Conservation (phyloP, 306 rosid species). For the Potentilla sterilis region DNA sequence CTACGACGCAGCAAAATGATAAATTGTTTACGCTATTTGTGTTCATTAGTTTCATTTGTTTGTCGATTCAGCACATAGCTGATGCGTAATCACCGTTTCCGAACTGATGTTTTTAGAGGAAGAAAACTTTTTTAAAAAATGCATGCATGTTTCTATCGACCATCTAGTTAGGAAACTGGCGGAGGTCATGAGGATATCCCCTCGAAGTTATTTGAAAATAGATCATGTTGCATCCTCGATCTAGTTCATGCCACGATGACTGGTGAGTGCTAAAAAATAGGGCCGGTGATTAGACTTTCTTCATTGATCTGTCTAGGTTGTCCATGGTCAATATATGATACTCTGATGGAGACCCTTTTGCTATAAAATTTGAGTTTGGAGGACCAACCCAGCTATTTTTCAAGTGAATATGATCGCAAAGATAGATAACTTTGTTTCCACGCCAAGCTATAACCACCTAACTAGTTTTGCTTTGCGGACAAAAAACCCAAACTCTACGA, state of each 20-base stretch:
- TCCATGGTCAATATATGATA: not conserved
- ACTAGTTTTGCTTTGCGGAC: constrained; percentile 37
- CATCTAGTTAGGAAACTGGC: not conserved
- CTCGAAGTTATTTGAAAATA: not conserved
- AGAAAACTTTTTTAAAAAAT: not conserved
- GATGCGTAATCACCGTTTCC: not conserved
- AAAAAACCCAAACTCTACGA: constrained; percentile 28
- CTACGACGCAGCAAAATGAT: not conserved
- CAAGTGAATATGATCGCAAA: constrained; percentile 13
- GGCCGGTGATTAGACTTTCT: not conserved
- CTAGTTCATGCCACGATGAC: not conserved
- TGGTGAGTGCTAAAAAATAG: too few species aligned
- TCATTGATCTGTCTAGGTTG: not conserved
- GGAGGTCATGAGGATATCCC: not conserved
- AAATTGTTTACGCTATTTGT: not conserved
- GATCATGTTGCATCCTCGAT: not conserved
- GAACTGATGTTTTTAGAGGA: not conserved
- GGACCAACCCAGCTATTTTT: not conserved
- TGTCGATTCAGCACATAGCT: not conserved
- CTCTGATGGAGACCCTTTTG: not conserved
- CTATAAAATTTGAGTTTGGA: not conserved
- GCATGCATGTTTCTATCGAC: not conserved
- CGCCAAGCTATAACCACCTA: constrained; percentile 38
- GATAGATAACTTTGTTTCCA: constrained; percentile 42
- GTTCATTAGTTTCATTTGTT: not conserved